Base-by-base conservation (phyloP, 495 filamentous ascomycete genomes). In the Penicillium manginii region DNA sequence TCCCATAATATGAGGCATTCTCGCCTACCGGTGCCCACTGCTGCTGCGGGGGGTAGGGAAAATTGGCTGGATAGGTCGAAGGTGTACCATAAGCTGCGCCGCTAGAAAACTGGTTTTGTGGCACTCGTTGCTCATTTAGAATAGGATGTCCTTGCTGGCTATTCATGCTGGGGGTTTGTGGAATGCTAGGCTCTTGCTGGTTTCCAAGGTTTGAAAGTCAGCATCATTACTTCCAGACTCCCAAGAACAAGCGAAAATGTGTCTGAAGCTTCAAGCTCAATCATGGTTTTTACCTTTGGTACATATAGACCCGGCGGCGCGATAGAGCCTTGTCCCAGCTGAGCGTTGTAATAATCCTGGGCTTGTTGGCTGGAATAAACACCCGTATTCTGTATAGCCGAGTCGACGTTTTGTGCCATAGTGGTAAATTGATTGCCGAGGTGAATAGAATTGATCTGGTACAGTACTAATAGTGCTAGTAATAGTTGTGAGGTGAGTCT, bases 1-100 rank as follows among this genome's bases (percentile, higher is more conserved):
- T 61, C 4, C 52, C 64, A 5, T 51, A 51, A 19, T 51, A 51
- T 6, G 49, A 51, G 29, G 49, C 49, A 19, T 51, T 51, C 29
- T 51, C 49, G 12, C 49, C 49, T 9, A 43, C 40, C 15, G 35
- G 35, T 37, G 12, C 35, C 9, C 14, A 37, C 2, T 8, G 35
- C 12, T 37, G 35, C 14, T 37, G 35, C 15, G 1, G 9, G 14
- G 35, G 35, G 14, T 37, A 37, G 12, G 12, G 35, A 12, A n/a
- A 11, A n/a, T 37, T 37, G 1, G 4, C 15, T n/a, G 35, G 35
- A 3, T n/a, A 0, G 15, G 9, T n/a, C 3, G 35, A 6, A 37
- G 35, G 35, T n/a, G 12, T 12, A 2, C 35, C 35, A n/a, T 37
- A 37, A 4, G 9, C 15, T 37, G 35, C 4, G 0, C 35, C 35